phyloP scores from a whole-genome alignment of 1,139 yeast species.

The Protomyces inouyei region DNA sequence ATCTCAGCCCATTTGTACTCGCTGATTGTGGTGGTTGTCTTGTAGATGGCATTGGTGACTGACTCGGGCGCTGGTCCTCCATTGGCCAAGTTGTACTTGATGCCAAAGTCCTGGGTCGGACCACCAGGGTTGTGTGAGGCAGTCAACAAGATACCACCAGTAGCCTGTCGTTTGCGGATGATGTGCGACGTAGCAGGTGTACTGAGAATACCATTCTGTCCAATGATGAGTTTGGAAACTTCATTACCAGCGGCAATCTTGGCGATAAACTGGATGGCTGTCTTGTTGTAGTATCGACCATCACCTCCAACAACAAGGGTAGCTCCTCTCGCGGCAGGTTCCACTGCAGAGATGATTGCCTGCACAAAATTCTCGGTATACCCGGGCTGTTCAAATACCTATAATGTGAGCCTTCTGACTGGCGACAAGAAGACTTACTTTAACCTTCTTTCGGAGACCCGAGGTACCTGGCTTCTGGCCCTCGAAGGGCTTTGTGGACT shows the following conservation, averaged over 20 bases:
- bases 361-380: slow-evolving; percentile 95
- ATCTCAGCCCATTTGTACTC: slow-evolving; percentile 52
- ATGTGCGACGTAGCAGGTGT: slow-evolving; percentile 96
- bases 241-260: slow-evolving; percentile 88
- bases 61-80: slow-evolving; percentile 99
- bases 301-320: slow-evolving; percentile 93
- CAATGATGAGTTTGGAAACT: slow-evolving; percentile 67
- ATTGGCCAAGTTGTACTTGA: slow-evolving; percentile 87
- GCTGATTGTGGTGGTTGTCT: slow-evolving; percentile 55
- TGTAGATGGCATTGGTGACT: slow-evolving; percentile 82
- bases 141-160: slow-evolving; percentile 94
- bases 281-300: slow-evolving; percentile 85
- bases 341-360: slow-evolving; percentile 76
- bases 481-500: slow-evolving; percentile 65
- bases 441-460: slow-evolving; percentile 87
- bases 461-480: slow-evolving; percentile 99
- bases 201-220: slow-evolving; percentile 79
- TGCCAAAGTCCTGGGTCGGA: slow-evolving; percentile 85
- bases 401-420: background rate
- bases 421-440: slow-evolving; percentile 30
- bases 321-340: slow-evolving; percentile 74
- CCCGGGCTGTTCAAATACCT: slow-evolving; percentile 68
- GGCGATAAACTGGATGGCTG: slow-evolving; percentile 74
- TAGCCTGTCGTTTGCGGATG: slow-evolving; percentile 69
- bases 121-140: slow-evolving; percentile 99